Conservation (phyloP, 2,329 filamentous ascomycete species). For the Neonectria hederae region DNA sequence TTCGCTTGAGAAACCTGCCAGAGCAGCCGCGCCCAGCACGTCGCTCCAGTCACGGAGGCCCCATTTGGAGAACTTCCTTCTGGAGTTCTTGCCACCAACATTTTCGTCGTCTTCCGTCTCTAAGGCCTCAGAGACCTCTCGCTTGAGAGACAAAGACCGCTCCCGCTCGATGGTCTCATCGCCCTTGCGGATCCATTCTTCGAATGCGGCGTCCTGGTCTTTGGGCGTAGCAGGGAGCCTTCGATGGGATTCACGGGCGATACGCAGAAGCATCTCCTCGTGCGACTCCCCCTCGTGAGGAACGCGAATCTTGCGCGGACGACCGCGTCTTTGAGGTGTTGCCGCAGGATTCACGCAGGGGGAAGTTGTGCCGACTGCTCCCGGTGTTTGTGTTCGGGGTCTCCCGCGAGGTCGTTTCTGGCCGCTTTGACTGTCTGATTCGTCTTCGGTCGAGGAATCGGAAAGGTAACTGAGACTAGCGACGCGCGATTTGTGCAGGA, state of each 20-base stretch:
- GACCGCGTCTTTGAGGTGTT: slow-evolving; percentile 44
- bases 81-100: slow-evolving; percentile 28
- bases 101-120: slow-evolving; percentile 31
- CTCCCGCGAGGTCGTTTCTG: slow-evolving; percentile 43
- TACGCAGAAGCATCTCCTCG: slow-evolving; percentile 56
- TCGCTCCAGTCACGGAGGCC: slow-evolving; percentile 83
- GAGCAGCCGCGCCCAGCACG: slow-evolving; percentile 79
- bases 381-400: slow-evolving; percentile 32
- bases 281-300: slow-evolving; percentile 57
- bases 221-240: slow-evolving; percentile 39
- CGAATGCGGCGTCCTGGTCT: slow-evolving; percentile 46
- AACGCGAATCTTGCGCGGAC: slow-evolving; percentile 52
- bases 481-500: slow-evolving; percentile 74
- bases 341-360: slow-evolving; percentile 18
- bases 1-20: slow-evolving; percentile 73
- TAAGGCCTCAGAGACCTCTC: slow-evolving; percentile 27
- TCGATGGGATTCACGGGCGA: slow-evolving; percentile 56
- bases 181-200: slow-evolving; percentile 47
- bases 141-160: slow-evolving; percentile 26
- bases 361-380: slow-evolving; percentile 18
- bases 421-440: slow-evolving; percentile 44
- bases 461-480: slow-evolving; percentile 54
- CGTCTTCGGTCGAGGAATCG: slow-evolving; percentile 52
- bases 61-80: slow-evolving; percentile 46
- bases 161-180: slow-evolving; percentile 41